Evolutionary conservation across 192 early-diverging fungal species (phyloP).

Genomic region (Hyaloraphidium curvatum): DNA sequence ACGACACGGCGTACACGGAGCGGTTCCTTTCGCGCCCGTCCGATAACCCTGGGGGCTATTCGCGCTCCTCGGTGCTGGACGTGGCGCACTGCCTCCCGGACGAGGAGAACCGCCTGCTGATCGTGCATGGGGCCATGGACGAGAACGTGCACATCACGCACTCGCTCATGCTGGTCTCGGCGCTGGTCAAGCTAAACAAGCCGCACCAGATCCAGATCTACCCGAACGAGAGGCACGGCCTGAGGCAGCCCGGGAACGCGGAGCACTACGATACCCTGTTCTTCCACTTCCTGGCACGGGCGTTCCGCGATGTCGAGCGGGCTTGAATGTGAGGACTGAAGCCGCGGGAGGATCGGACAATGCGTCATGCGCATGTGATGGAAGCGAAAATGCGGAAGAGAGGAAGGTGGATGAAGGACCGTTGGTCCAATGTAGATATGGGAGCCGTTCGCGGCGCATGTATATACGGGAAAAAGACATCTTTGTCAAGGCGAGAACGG

Average conservation of each 20-base stretch:
- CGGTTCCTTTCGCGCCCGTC: conserved; percentile 38
- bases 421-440: no score
- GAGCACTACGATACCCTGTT: conserved; percentile 65
- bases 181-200: conserved; percentile 27
- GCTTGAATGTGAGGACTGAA: no score
- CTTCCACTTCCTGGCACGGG: conserved; percentile 34
- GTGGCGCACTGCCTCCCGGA: neutral
- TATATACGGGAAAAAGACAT: no score
- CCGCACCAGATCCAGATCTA: conserved; percentile 45
- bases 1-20: conserved; percentile 55
- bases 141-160: conserved; percentile 61
- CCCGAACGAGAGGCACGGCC: conserved; percentile 52
- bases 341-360: no score
- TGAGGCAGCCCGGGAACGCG: conserved; percentile 37
- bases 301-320: no score
- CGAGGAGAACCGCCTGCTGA: conserved; percentile 35
- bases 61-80: neutral
- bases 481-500: no score
- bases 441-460: no score
- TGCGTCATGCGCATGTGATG: no score
- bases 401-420: no score
- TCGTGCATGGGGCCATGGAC: conserved; percentile 55
- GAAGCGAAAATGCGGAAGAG: no score
- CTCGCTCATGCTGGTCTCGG: conserved; percentile 30
- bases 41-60: conserved; percentile 26